Evolutionary conservation across 768 basidiomycete genomes (phyloP), one percentile per base, ranked within the genome.

Genomic region (Boletus edulis): DNA sequence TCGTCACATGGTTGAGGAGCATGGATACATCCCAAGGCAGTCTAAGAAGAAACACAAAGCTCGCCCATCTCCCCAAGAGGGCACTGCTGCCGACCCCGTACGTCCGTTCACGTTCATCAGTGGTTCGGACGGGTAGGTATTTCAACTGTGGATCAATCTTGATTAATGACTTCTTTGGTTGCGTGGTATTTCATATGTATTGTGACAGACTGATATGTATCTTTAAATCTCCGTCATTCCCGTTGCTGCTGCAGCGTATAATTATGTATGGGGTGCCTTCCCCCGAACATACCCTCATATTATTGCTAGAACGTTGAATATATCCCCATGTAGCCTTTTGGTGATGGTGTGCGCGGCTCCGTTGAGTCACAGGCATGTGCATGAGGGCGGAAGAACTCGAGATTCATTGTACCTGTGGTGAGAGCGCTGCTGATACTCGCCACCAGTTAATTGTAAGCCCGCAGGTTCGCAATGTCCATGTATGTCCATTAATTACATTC

Each of bases 1-100:
- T 59, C 74, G 82, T 37, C 86, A 86, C 66, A 79, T 82, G 69
- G 74, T 78, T 18, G 72, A 76, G 12, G 70, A 65, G 18, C 84
- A 86, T 59, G 75, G 75, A 20, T 81, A 85, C 55, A 49, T 76
- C 18, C 79, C 82, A 3, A 76, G 73, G 44, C 70, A 75, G 27
- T 75, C 72, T 38, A 67, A 76, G 53, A 79, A 74, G 65, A 80
- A 78, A 58, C 75, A 76, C 34, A 74, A 73, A 60, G 69, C 62
- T n/a, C 65, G 67, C 7, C 59, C 68, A 42, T 60, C 67, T n/a
- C 54, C 61, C 11, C 70, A 68, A 56, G 73, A 62, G 9, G 53
- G 49, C 32, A 35, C 60, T 18, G 45, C 61, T 51, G 45, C 56
- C 14, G 66, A 72, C 43, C 60, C 73, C n/a, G 62, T 64, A 40